Percentiles rank a stretch among this genome's conserved stretches.
phyloP scores from a whole-genome alignment of 768 basidiomycete species.

The Lactifluus hygrophoroides region DNA sequence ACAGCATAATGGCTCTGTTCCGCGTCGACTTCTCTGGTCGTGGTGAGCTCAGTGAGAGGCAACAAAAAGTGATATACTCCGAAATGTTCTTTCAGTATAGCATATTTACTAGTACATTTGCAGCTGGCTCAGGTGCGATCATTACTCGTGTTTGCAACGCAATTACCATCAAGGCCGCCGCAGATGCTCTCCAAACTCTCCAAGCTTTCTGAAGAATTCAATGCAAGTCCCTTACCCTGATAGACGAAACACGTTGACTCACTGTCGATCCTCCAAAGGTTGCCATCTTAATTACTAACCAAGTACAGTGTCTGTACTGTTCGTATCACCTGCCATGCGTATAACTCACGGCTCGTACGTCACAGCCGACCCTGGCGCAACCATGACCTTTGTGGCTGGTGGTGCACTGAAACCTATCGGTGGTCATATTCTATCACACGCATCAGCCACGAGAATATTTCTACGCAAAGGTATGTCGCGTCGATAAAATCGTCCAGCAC shows the following conservation, averaged over 20 bases:
- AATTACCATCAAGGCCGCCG: background rate
- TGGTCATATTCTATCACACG: constrained; percentile 79
- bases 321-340: background rate
- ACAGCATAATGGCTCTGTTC: constrained; percentile 96
- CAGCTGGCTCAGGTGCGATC: constrained; percentile 72
- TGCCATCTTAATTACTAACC: constrained; percentile 82
- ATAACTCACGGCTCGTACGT: background rate
- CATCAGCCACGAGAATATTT: constrained; percentile 82
- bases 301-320: constrained; percentile 66
- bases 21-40: constrained; percentile 89
- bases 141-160: background rate
- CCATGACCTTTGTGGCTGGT: constrained; percentile 91
- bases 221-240: constrained; percentile 37
- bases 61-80: constrained; percentile 59
- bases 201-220: constrained; percentile 88
- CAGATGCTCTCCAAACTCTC: constrained; percentile 89
- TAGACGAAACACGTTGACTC: background rate
- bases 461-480: constrained; percentile 63
- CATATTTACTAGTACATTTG: constrained; percentile 12
- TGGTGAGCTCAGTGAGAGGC: constrained; percentile 89
- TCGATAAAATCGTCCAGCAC: background rate
- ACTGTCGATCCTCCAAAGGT: constrained; percentile 42
- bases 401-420: constrained; percentile 88
- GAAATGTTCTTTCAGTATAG: background rate
- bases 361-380: constrained; percentile 83